phyloP scores from a whole-genome alignment of 148 eudicot genomes.

The Mesembryanthemum crystallinum region DNA sequence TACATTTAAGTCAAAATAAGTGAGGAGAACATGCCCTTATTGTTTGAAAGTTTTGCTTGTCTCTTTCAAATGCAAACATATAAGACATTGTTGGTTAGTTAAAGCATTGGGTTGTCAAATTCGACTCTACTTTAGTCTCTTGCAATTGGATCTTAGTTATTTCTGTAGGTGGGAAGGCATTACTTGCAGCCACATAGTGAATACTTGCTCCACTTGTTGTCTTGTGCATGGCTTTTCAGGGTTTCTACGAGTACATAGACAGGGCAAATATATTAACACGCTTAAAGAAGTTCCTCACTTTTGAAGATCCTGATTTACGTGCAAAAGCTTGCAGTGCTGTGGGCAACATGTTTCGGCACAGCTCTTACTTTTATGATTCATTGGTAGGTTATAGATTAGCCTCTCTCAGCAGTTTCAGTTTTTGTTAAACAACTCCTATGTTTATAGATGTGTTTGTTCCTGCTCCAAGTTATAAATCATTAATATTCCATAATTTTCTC shows the following conservation, averaged over 20 bases:
- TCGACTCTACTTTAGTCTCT: background rate
- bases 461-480: background rate
- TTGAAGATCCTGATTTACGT: constrained; percentile 78
- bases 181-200: background rate
- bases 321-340: constrained; percentile 87
- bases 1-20: background rate
- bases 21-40: background rate
- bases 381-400: constrained; percentile 47
- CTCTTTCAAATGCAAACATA: background rate
- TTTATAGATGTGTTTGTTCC: background rate
- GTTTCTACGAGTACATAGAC: constrained; percentile 63
- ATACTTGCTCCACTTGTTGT: background rate
- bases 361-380: constrained; percentile 74
- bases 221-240: constrained; percentile 45
- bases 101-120: no score
- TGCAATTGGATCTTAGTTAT: background rate
- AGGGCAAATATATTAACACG: constrained; percentile 68
- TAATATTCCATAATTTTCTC: background rate
- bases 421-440: background rate
- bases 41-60: background rate
- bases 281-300: constrained; percentile 69
- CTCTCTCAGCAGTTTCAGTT: background rate
- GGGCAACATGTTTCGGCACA: constrained; percentile 95
- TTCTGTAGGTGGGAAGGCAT: background rate
- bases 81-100: background rate